A percentile compares a stretch with the other conserved stretches of the same genome.
Conservation (phyloP, 1,284 basidiomycete genomes). For the Ustilago shanxiensis region DNA sequence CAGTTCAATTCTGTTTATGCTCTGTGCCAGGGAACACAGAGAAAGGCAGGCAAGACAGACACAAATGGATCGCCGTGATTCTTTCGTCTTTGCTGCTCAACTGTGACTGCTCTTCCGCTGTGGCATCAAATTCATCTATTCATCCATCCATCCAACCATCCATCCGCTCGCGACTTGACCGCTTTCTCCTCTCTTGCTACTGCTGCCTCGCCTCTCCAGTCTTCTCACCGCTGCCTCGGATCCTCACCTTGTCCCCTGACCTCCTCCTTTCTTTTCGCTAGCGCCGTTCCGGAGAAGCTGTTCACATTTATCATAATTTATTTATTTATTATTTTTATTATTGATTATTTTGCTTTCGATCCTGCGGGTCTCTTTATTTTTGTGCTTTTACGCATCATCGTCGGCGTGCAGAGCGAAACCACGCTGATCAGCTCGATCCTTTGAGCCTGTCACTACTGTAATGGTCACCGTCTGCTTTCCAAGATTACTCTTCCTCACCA, state of each 20-base stretch:
- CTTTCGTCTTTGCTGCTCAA: not conserved
- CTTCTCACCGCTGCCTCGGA: too few species aligned
- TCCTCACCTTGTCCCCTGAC: too few species aligned
- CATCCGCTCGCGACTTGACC: not conserved
- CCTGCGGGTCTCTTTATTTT: slow-evolving; percentile 1
- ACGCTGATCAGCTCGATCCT: slow-evolving; percentile 42
- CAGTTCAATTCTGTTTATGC: not conserved
- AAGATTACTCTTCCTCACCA: slow-evolving; percentile 3
- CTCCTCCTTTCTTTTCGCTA: not conserved
- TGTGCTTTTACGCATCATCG: not conserved
- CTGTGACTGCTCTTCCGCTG: not conserved
- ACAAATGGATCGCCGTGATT: slow-evolving; percentile 4
- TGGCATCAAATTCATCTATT: not conserved
- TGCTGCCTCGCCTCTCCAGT: too few species aligned
- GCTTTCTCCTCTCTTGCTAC: not conserved
- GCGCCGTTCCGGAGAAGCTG: slow-evolving; percentile 1
- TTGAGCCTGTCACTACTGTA: slow-evolving; percentile 23
- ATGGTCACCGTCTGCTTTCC: not conserved
- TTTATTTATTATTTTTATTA: not conserved
- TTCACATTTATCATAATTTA: not conserved
- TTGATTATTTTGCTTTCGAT: not conserved
- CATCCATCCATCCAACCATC: not conserved
- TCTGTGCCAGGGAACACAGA: not conserved
- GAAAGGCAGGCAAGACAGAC: not conserved
- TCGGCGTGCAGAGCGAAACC: slow-evolving; percentile 7